Conservation (phyloP, 139 green algal genomes). For the Dunaliella sp. region DNA sequence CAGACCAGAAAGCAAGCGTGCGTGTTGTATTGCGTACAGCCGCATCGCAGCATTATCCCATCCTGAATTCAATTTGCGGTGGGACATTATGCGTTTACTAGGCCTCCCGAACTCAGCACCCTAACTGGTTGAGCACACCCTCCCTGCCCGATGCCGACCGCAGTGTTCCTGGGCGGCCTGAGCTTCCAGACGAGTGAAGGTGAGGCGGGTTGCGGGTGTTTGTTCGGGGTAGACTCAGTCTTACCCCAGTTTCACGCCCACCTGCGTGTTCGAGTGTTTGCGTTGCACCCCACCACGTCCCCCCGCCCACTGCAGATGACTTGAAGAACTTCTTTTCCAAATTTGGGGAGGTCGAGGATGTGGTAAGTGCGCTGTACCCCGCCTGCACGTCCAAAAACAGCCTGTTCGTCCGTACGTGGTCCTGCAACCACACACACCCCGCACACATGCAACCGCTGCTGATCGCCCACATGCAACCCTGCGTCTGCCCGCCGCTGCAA, state of each 20-base stretch:
- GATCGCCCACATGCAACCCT: background rate
- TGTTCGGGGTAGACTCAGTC: background rate
- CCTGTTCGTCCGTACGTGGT: background rate
- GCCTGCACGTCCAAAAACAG: background rate
- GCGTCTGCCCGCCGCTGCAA: background rate
- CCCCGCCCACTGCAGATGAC: conserved; percentile 67
- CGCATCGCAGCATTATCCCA: too few relatives aligned
- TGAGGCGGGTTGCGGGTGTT: background rate
- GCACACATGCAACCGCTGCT: background rate
- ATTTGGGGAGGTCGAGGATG: conserved; percentile 70
- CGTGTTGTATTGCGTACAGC: too few relatives aligned
- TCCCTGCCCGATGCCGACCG: too few relatives aligned
- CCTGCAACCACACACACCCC: background rate
- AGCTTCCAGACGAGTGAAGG: conserved; percentile 22
- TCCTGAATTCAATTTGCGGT: too few relatives aligned
- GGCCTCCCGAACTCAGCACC: too few relatives aligned
- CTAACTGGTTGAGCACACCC: too few relatives aligned
- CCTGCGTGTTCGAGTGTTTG: background rate
- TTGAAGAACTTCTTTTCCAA: conserved; percentile 63
- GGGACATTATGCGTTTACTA: too few relatives aligned
- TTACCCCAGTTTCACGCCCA: too few relatives aligned
- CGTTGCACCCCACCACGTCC: background rate
- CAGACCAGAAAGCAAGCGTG: too few relatives aligned
- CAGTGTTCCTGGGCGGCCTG: conserved; percentile 23
- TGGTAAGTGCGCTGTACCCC: conserved; percentile 21